Evolutionary conservation across 2,329 filamentous ascomycete genomes (phyloP).

Genomic region (Aspergillus aculeatinus): DNA sequence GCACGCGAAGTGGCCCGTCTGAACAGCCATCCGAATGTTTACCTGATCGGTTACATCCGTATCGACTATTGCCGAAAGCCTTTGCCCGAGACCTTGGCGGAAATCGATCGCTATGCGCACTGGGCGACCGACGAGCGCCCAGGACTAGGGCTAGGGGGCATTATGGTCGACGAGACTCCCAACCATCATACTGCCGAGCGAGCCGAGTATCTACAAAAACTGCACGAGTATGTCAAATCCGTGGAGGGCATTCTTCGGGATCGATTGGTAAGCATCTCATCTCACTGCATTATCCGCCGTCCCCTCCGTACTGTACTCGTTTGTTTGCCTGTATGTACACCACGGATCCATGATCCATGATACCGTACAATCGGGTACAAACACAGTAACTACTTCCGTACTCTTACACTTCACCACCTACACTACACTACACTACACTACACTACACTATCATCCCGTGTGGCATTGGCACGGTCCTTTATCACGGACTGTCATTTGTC

Average conservation of each 20-base stretch:
- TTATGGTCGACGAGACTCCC: conserved; percentile 22
- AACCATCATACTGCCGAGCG: conserved; percentile 10
- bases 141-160: conserved; percentile 15
- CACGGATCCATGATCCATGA: neutral
- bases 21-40: conserved; percentile 19
- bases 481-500: neutral
- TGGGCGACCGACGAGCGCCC: conserved; percentile 11
- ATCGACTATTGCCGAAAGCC: conserved; percentile 26
- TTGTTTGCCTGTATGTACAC: neutral
- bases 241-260: conserved; percentile 8
- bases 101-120: conserved; percentile 19
- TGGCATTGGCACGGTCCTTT: neutral
- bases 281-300: neutral
- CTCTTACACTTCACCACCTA: too few species aligned
- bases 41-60: conserved; percentile 25
- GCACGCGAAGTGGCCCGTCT: conserved; percentile 15
- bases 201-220: conserved; percentile 8
- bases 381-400: neutral
- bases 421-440: too few species aligned
- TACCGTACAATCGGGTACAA: neutral
- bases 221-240: conserved; percentile 9
- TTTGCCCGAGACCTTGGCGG: conserved; percentile 11
- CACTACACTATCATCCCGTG: neutral
- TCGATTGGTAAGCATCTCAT: conserved; percentile 11
- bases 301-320: neutral